Evolutionary conservation across 2,329 filamentous ascomycete species (phyloP).

Genomic region (Nemania bipapillata): DNA sequence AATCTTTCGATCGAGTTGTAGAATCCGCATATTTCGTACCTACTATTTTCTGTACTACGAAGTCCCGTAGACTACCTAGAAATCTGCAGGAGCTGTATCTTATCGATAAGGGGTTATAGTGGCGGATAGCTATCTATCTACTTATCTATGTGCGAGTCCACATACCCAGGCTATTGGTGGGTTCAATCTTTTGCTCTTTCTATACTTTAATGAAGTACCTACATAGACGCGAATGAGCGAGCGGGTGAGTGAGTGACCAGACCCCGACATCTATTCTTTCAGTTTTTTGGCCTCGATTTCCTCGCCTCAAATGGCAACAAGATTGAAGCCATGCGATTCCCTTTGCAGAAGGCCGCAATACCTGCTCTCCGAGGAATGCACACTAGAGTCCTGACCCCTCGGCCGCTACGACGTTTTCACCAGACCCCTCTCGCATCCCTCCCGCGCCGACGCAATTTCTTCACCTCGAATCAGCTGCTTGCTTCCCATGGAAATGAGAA

Average conservation of each 20-base stretch:
- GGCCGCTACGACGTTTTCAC: slow-evolving; percentile 58
- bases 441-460: slow-evolving; percentile 71
- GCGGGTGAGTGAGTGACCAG: no score
- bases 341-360: slow-evolving; percentile 44
- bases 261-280: no score
- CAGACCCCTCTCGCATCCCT: slow-evolving; percentile 56
- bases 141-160: no score
- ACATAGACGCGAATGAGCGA: no score
- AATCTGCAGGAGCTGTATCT: no score
- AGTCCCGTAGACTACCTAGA: no score
- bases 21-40: no score
- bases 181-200: neutral
- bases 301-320: slow-evolving; percentile 43
- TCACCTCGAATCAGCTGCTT: slow-evolving; percentile 71
- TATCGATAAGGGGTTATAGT: neutral
- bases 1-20: no score
- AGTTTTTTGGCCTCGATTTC: slow-evolving; percentile 8
- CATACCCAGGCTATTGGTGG: no score
- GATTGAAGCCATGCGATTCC: slow-evolving; percentile 45
- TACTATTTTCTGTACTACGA: no score
- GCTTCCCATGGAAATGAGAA: slow-evolving; percentile 53
- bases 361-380: slow-evolving; percentile 46
- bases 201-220: no score
- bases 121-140: no score
- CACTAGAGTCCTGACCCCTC: slow-evolving; percentile 48